phyloP scores from a whole-genome alignment of 2,329 filamentous ascomycete genomes.

The Xylaria hypoxylon region DNA sequence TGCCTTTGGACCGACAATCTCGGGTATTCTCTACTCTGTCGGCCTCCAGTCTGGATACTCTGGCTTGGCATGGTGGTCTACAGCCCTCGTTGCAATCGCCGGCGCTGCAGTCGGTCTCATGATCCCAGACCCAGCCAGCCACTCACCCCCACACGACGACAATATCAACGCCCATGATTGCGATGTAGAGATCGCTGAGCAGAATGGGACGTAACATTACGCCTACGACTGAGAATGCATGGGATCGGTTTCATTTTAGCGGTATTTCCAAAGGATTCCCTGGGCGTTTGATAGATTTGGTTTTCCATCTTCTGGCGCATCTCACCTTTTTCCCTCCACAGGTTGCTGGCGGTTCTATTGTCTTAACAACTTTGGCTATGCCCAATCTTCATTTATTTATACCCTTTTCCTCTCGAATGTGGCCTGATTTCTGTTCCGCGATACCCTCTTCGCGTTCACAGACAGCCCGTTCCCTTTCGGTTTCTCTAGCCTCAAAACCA shows the following conservation, averaged over 20 bases:
- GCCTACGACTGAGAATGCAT: slow-evolving; percentile 5
- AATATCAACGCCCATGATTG: slow-evolving; percentile 14
- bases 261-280: slow-evolving; percentile 18
- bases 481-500: slow-evolving; percentile 13
- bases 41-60: slow-evolving; percentile 86
- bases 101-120: slow-evolving; percentile 81
- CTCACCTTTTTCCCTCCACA: slow-evolving; percentile 21
- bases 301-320: slow-evolving; percentile 32
- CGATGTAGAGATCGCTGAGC: slow-evolving; percentile 34
- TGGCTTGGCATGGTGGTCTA: slow-evolving; percentile 93
- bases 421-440: slow-evolving; percentile 26
- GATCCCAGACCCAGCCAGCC: slow-evolving; percentile 73
- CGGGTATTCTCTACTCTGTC: slow-evolving; percentile 83
- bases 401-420: not conserved
- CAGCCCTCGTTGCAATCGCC: slow-evolving; percentile 77
- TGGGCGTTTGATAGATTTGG: slow-evolving; percentile 37
- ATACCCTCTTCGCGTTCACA: slow-evolving; percentile 28
- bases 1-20: slow-evolving; percentile 88
- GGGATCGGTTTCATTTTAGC: slow-evolving; percentile 28
- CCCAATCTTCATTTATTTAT: slow-evolving; percentile 3
- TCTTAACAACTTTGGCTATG: slow-evolving; percentile 16
- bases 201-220: not conserved
- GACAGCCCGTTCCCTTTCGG: slow-evolving; percentile 6
- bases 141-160: slow-evolving; percentile 28
- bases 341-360: slow-evolving; percentile 21